Percentiles rank a stretch among this genome's conserved stretches.
Conservation (phyloP, 331 rosid genomes). For the Spiraea crenata region DNA sequence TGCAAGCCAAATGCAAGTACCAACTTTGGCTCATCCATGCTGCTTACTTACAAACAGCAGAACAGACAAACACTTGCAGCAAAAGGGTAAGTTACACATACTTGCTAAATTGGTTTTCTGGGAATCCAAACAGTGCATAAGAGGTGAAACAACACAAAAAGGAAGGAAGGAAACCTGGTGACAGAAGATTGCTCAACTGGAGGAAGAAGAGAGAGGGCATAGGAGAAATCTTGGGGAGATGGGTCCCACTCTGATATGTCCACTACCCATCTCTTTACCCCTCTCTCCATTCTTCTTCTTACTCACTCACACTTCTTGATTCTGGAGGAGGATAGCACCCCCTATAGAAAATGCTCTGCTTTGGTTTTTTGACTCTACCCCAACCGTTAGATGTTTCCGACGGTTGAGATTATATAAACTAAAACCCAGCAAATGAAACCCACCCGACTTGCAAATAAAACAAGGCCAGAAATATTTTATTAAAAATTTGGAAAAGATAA, state of each 20-base stretch:
- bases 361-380: no score
- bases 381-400: background rate
- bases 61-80: background rate
- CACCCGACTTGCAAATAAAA: background rate
- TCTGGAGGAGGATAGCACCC: background rate
- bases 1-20: background rate
- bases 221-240: constrained; percentile 43
- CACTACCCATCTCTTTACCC: constrained; percentile 70
- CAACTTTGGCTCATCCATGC: background rate
- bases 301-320: background rate
- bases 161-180: constrained; percentile 48
- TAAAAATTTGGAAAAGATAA: no score
- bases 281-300: constrained; percentile 43
- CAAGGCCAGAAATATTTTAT: no score
- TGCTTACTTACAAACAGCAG: background rate
- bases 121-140: no score
- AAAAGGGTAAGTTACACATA: background rate
- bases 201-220: constrained; percentile 63
- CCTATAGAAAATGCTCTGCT: background rate
- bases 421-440: background rate
- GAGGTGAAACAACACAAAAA: background rate
- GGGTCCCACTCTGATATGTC: constrained; percentile 82
- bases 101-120: background rate
- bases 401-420: background rate
- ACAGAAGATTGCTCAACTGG: constrained; percentile 43